Base-by-base conservation (phyloP, 768 basidiomycete species). In the Saitozyma sp. region DNA sequence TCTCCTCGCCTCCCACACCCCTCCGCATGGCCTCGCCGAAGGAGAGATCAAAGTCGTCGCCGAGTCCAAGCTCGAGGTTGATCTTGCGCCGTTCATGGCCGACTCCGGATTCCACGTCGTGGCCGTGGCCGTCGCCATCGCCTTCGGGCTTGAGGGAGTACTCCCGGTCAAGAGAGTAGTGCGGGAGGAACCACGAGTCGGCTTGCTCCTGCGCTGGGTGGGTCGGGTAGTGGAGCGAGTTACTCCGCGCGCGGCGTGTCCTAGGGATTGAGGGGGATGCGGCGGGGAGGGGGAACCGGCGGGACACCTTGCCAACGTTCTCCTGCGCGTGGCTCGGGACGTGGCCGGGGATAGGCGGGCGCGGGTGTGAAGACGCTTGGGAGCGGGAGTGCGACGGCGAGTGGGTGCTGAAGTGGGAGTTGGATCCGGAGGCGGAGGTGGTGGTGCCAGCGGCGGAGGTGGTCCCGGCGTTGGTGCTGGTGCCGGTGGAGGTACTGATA, bases 41-140 rank as follows among this genome's bases (percentile, higher is more conserved):
- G 2, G 77, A 74, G 6, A 63, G 57, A 56, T 77, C 75, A 56
- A 80, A 76, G 20, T 74, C 76, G 20, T 75, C 72, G 0, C 78
- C 78, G n/a, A 80, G 58, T 3, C 76, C 76, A 8, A 78, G 70
- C 53, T 78, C 75, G 14, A 80, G 70, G 17, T 68, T 62, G 20
- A 76, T 37, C 11, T 20, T 50, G 9, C 43, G 48, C 29, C 29
- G 29, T 29, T 29, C 29, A 29, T 2, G 29, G 29, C 29, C 29
- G 29, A 29, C 29, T 9, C 41, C 51, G 50, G 46, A 9, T 7
- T 59, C 55, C 10, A 29, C 20, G 11, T 20, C 29, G 29, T 29
- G 29, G 29, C 29, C 29, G 5, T 29, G 29, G 29, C 29, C 29
- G 29, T 54, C 45, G 51, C 8, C 39, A 37, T 62, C 45, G 29